Evolutionary conservation across 2,329 filamentous ascomycete genomes (phyloP).

Genomic region (Aspergillus texensis): DNA sequence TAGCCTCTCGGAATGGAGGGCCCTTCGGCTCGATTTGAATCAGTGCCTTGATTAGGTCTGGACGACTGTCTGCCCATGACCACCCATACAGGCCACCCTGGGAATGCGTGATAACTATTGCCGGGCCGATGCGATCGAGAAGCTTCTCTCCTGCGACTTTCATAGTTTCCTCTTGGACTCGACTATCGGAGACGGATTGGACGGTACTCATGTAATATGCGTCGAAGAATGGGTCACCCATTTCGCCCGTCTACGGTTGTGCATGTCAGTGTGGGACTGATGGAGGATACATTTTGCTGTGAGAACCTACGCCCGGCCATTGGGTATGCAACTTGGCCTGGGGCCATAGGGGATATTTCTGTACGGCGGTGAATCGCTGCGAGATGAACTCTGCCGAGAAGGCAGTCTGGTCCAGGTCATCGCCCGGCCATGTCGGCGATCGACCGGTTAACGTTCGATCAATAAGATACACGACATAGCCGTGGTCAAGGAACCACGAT

Average conservation of each 20-base stretch:
- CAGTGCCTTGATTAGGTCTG: slow-evolving; percentile 52
- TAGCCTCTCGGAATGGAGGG: slow-evolving; percentile 39
- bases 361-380: slow-evolving; percentile 35
- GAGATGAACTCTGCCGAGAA: slow-evolving; percentile 27
- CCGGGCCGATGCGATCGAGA: slow-evolving; percentile 27
- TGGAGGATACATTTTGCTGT: background rate
- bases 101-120: slow-evolving; percentile 50
- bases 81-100: slow-evolving; percentile 50
- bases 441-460: slow-evolving; percentile 43
- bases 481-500: slow-evolving; percentile 48
- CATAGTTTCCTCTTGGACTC: slow-evolving; percentile 20
- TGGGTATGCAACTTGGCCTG: slow-evolving; percentile 43
- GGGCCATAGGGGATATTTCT: slow-evolving; percentile 33
- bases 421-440: slow-evolving; percentile 27
- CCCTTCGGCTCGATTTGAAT: slow-evolving; percentile 58
- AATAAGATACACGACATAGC: slow-evolving; percentile 50
- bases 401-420: slow-evolving; percentile 20
- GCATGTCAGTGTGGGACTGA: background rate
- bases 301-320: slow-evolving; percentile 36
- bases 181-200: slow-evolving; percentile 18
- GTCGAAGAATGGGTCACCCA: slow-evolving; percentile 32
- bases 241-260: slow-evolving; percentile 23
- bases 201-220: slow-evolving; percentile 25
- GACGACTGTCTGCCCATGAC: slow-evolving; percentile 52
- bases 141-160: slow-evolving; percentile 21